These are phyloP conservation scores for Trichoderma virens DNA, from an alignment of 495 filamentous ascomycete species.

Conservation along the genomic window DNA sequence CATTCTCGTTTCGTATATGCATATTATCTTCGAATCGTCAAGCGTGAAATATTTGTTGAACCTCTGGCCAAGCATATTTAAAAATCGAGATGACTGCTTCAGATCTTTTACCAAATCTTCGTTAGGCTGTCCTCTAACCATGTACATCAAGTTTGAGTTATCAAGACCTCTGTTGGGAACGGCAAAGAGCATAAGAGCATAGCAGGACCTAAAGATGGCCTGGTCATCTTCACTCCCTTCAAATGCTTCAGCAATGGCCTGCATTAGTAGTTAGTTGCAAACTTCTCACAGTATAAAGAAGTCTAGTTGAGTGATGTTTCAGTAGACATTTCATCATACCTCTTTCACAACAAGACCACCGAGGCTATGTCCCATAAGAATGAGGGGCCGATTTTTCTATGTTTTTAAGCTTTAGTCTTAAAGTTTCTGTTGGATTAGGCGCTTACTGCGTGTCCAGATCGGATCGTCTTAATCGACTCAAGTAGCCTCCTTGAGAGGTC, in stretches of 20 bases:
- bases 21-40: constrained; percentile 15
- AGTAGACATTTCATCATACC: constrained; percentile 8
- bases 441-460: neutral
- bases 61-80: constrained; percentile 11
- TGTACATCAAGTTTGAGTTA: constrained; percentile 13
- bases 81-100: constrained; percentile 9
- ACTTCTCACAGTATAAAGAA: too few species aligned
- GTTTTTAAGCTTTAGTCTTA: neutral
- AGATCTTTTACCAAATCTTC: constrained; percentile 13
- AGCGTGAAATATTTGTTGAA: constrained; percentile 15
- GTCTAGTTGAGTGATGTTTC: too few species aligned
- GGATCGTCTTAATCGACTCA: neutral
- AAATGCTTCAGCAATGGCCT: constrained; percentile 2
- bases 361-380: constrained; percentile 21
- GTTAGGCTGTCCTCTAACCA: constrained; percentile 18
- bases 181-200: constrained; percentile 19
- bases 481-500: neutral
- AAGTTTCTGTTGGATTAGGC: neutral
- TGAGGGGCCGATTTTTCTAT: constrained; percentile 14
- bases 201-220: constrained; percentile 12
- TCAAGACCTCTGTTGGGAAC: constrained; percentile 21
- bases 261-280: neutral
- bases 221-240: constrained; percentile 11
- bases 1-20: constrained; percentile 16
- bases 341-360: constrained; percentile 21